Conservation (phyloP, 257 asterid genomes). For the Oldenlandia corymbosa region DNA sequence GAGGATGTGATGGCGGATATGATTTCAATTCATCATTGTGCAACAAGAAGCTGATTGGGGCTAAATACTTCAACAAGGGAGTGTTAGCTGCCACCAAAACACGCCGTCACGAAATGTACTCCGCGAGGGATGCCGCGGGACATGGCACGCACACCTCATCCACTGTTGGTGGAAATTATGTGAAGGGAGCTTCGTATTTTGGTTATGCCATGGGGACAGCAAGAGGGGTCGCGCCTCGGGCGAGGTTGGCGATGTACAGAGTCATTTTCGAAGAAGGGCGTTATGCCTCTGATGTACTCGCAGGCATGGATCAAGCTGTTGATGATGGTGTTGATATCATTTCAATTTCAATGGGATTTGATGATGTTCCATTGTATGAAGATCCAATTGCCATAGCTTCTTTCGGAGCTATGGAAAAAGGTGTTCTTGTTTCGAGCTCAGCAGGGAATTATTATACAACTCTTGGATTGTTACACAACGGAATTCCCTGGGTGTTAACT, state of each 20-base stretch:
- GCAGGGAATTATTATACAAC: constrained; percentile 20
- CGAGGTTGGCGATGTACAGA: constrained; percentile 43
- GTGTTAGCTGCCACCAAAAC: constrained; percentile 24
- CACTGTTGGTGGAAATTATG: constrained; percentile 43
- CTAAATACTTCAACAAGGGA: constrained; percentile 36
- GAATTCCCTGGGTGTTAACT: constrained; percentile 35
- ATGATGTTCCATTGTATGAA: constrained; percentile 20
- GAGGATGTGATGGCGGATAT: constrained; percentile 31
- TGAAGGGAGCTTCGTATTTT: constrained; percentile 33
- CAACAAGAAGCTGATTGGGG: constrained; percentile 4
- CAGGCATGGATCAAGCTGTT: background rate
- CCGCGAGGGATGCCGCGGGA: constrained; percentile 36
- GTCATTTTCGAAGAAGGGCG: constrained; percentile 23
- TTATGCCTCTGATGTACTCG: background rate
- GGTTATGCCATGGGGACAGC: constrained; percentile 47
- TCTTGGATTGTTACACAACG: constrained; percentile 23
- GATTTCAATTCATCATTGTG: constrained; percentile 31
- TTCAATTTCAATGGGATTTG: constrained; percentile 32
- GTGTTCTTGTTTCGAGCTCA: constrained; percentile 30
- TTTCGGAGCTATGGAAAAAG: constrained; percentile 40
- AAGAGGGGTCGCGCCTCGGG: constrained; percentile 41
- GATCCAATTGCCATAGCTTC: constrained; percentile 36
- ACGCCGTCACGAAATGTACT: constrained; percentile 22
- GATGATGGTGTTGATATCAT: constrained; percentile 45
- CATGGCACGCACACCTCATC: constrained; percentile 59